Base-by-base conservation (phyloP, 2,329 filamentous ascomycete species). In the Escovopsis sp. region DNA sequence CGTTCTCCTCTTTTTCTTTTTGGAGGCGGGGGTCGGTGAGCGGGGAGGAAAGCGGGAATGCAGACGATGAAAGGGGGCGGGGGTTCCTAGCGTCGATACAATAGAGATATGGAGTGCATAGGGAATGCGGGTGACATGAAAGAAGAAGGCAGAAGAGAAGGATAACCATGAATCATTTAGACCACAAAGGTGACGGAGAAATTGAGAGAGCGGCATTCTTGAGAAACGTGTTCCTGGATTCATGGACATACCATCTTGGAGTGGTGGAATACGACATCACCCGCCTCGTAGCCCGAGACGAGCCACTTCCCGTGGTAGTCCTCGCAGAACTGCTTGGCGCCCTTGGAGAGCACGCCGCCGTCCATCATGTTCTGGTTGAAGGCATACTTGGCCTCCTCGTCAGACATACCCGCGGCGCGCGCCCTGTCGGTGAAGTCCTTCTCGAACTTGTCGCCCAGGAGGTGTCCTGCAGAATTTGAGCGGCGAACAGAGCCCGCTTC, bases 311-410 rank as follows among this genome's bases (percentile, higher is more conserved):
- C 44, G 2, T 38, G 39, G n/a, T 54, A 41, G 17, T 41, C 11
- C 3, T 10, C n/a, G 27, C 27, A 12, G 8, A 15, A 30, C 27
- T 15, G n/a, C 8, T n/a, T 9, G 16, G 27, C 27, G n/a, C 27
- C 27, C 11, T 13, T 62, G 9, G 62, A 62, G 2, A 76, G 55
- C 26, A 73, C 48, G 0, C 70, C 71, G 0, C 60, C 67, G 0
- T 57, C 53, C 56, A 73, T 67, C 70, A 76, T 76, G 41, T 75
- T 73, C 15, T 59, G 55, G 42, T 76, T 76, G 47, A 70, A 75
- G 2, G 63, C 68, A 21, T 52, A 54, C 29, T 53, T 59, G 2
- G 59, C 56, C 45, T 76, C 64, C 38, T 70, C 64, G 0, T 72
- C 66, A 0, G 53, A 62, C 37, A 76, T 41, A 0, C 67, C 68